These are phyloP conservation scores for Globisporangium middletonii DNA, from an alignment of 352 stramenopile species.

Conservation along the genomic window DNA sequence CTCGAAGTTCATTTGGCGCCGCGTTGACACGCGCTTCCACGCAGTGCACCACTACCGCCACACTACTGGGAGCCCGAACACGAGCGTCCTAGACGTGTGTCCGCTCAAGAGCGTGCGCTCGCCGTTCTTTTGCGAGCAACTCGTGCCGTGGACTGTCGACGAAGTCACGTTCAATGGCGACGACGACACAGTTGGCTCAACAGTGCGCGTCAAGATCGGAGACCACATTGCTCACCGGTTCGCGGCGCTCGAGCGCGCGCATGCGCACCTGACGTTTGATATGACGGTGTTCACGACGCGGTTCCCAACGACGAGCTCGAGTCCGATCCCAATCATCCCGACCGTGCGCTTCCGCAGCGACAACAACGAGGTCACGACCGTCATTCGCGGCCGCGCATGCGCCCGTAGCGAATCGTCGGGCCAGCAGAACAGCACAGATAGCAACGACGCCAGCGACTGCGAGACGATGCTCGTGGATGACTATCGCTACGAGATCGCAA, in stretches of 20 bases:
- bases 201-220: not conserved
- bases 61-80: no score
- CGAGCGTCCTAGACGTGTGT: not conserved
- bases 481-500: constrained; percentile 23
- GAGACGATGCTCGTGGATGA: constrained; percentile 11
- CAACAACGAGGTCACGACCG: not conserved
- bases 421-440: not conserved
- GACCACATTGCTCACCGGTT: not conserved
- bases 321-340: not conserved
- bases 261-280: not conserved
- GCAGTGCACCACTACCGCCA: constrained; percentile 17
- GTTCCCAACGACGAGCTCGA: not conserved
- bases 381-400: constrained; percentile 1
- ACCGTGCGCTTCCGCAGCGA: not conserved
- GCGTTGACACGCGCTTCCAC: constrained; percentile 19
- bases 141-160: not conserved
- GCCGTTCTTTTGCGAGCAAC: not conserved
- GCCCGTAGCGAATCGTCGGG: not conserved
- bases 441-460: not conserved
- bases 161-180: not conserved
- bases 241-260: not conserved
- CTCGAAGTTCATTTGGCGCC: constrained; percentile 12
- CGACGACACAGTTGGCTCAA: not conserved
- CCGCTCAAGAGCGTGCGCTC: not conserved
- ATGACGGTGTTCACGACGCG: not conserved